A percentile compares a stretch with the other conserved stretches of the same genome.
Conservation (phyloP, 352 stramenopile species). For the Phytophthora europaea region DNA sequence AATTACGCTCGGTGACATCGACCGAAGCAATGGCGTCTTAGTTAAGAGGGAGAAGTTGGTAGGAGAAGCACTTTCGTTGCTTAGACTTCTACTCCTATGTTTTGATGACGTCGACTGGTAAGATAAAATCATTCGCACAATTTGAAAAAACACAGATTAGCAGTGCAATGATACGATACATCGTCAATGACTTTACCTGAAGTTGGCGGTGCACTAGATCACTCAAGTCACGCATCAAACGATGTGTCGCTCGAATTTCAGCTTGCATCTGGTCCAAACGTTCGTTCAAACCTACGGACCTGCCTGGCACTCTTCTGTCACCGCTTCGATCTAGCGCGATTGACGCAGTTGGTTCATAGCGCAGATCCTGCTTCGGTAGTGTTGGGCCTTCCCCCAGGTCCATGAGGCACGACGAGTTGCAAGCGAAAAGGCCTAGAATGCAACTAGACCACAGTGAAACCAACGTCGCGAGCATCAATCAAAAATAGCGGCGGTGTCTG, state of each 20-base stretch:
- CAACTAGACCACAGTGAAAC: conserved; percentile 4
- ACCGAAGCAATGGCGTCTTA: conserved; percentile 5
- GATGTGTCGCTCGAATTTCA: conserved; percentile 31
- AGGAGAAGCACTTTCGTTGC: not conserved
- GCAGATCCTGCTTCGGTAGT: conserved; percentile 4
- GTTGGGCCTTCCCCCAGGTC: not conserved
- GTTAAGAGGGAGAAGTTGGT: conserved; percentile 25
- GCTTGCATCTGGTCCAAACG: conserved; percentile 36
- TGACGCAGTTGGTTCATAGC: conserved; percentile 10
- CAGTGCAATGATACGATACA: not conserved
- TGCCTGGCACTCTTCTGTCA: not conserved
- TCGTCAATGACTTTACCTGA: conserved; percentile 5
- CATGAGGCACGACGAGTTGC: conserved; percentile 4
- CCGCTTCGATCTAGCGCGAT: conserved; percentile 13
- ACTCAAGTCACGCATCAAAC: conserved; percentile 36
- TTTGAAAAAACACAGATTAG: not conserved
- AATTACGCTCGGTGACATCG: conserved; percentile 11
- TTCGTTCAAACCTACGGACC: conserved; percentile 12
- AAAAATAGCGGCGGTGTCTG: not conserved
- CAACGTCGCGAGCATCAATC: not conserved
- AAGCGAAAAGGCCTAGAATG: not conserved
- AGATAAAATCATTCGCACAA: not conserved
- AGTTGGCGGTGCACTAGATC: conserved; percentile 27
- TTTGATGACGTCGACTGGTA: not conserved
- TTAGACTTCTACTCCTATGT: conserved; percentile 11